A percentile compares a stretch with the other conserved stretches of the same genome.
Conservation (phyloP, 768 basidiomycete genomes). For the Phanerochaete carnosa region DNA sequence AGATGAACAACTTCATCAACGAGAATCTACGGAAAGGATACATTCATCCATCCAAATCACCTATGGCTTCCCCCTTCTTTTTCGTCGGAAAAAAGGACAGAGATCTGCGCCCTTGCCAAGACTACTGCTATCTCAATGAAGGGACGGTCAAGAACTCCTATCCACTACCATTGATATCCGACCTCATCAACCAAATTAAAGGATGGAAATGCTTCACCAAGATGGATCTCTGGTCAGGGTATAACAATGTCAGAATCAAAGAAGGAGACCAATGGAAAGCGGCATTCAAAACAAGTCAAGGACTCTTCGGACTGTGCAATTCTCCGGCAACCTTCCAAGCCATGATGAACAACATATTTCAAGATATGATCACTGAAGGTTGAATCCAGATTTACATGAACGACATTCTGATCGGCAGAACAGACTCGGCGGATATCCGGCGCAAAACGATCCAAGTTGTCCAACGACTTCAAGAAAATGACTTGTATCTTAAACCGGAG, state of each 20-base stretch:
- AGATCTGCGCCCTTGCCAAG: constrained; percentile 25
- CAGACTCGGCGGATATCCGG: constrained; percentile 20
- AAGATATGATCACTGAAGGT: constrained; percentile 25
- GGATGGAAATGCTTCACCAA: constrained; percentile 23
- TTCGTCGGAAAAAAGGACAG: constrained; percentile 37
- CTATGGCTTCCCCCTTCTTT: constrained; percentile 22
- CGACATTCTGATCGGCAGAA: constrained; percentile 30
- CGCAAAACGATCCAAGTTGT: constrained; percentile 19
- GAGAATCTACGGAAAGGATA: constrained; percentile 20
- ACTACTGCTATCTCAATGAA: constrained; percentile 29
- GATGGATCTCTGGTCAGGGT: constrained; percentile 26
- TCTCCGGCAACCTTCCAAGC: constrained; percentile 26
- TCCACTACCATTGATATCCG: constrained; percentile 21
- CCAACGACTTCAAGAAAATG: constrained; percentile 18
- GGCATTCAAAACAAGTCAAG: constrained; percentile 25
- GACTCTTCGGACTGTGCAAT: constrained; percentile 24
- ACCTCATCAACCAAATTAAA: constrained; percentile 23
- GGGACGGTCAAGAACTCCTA: constrained; percentile 27
- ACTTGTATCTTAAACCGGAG: constrained; percentile 32
- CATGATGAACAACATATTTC: constrained; percentile 31
- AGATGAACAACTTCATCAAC: constrained; percentile 18
- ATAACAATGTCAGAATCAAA: constrained; percentile 18
- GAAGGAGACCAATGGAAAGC: constrained; percentile 29
- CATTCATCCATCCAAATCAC: constrained; percentile 18
- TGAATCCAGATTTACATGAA: constrained; percentile 41